Conservation (phyloP, 805 yeast species). For the Spathaspora gorwiae region DNA sequence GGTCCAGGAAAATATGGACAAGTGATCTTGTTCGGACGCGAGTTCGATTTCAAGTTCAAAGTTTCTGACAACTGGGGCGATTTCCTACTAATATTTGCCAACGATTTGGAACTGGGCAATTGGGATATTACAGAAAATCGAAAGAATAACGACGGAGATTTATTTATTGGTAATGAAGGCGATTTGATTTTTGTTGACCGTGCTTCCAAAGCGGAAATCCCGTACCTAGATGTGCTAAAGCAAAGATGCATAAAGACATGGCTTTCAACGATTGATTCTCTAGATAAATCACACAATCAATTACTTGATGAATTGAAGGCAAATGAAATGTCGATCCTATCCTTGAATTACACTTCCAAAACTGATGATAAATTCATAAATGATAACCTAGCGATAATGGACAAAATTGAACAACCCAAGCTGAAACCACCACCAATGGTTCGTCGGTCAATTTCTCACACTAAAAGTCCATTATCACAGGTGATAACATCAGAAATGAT, state of each 20-base stretch:
- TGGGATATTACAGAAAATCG: conserved; percentile 66
- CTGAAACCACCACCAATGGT: background rate
- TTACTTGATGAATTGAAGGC: conserved; percentile 17
- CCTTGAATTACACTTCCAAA: conserved; percentile 14
- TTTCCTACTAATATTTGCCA: conserved; percentile 75
- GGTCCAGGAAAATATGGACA: conserved; percentile 78
- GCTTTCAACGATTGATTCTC: conserved; percentile 15
- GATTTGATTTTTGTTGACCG: conserved; percentile 67
- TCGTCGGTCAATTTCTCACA: background rate
- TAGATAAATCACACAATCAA: conserved; percentile 10
- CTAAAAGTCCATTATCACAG: conserved; percentile 4
- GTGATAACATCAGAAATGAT: conserved; percentile 1
- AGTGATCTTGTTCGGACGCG: conserved; percentile 89
- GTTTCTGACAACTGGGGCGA: conserved; percentile 88
- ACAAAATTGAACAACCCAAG: conserved; percentile 5
- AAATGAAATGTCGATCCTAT: conserved; percentile 17
- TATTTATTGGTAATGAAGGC: conserved; percentile 67
- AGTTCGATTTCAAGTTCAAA: conserved; percentile 83
- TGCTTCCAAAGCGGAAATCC: conserved; percentile 39
- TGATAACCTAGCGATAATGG: conserved; percentile 24
- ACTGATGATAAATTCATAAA: conserved; percentile 29
- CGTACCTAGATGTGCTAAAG: conserved; percentile 39
- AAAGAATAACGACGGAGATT: conserved; percentile 41
- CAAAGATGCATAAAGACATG: conserved; percentile 29
- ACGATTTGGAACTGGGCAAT: conserved; percentile 81